Conservation (phyloP, 1,139 yeast genomes). For the Kodamaea derodonti region DNA sequence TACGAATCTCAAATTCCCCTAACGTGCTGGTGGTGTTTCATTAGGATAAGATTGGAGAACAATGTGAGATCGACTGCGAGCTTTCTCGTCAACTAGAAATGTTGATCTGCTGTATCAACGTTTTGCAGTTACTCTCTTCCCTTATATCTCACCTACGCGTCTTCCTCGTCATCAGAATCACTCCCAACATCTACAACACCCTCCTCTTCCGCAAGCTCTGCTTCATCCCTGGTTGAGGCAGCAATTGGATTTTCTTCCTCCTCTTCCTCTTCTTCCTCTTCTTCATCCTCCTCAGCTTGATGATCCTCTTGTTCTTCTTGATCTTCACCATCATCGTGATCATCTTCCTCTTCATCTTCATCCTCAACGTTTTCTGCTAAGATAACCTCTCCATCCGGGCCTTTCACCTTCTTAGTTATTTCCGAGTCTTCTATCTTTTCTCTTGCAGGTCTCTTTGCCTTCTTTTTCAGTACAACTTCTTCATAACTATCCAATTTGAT, state of each 20-base stretch:
- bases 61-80: too few relatives aligned
- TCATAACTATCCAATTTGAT: constrained; percentile 48
- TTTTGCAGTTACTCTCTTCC: too few relatives aligned
- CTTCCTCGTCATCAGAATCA: constrained; percentile 3
- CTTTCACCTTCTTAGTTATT: constrained; percentile 16
- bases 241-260: constrained; percentile 19
- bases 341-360: constrained; percentile 22
- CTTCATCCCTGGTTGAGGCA: constrained; percentile 20
- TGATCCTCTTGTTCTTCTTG: constrained; percentile 16
- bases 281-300: constrained; percentile 12
- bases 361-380: constrained; percentile 12
- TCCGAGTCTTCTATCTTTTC: not conserved
- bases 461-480: constrained; percentile 38
- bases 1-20: too few relatives aligned
- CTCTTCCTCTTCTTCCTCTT: constrained; percentile 15
- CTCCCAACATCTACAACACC: constrained; percentile 13
- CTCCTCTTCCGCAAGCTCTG: constrained; percentile 19
- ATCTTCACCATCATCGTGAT: constrained; percentile 20
- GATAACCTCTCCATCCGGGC: constrained; percentile 16
- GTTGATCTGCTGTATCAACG: too few relatives aligned
- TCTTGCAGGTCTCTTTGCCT: constrained; percentile 18
- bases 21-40: too few relatives aligned
- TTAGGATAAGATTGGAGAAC: too few relatives aligned
- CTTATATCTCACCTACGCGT: too few relatives aligned
- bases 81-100: too few relatives aligned